Evolutionary conservation across 2,329 filamentous ascomycete species (phyloP), one percentile per base, ranked within the genome.

Genomic region (Xylaria sp.): DNA sequence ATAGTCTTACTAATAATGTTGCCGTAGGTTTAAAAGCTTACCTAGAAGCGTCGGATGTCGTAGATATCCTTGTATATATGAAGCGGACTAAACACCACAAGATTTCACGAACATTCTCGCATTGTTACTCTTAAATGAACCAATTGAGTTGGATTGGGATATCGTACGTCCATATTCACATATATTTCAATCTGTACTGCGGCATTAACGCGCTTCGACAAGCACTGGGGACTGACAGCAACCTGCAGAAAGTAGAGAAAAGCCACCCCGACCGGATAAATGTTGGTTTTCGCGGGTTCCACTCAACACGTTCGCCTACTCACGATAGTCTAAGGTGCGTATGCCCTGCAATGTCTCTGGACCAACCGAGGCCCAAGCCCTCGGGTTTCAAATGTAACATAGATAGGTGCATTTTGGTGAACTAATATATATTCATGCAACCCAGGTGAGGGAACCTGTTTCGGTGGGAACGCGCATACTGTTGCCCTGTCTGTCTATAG

Each of bases 381-480:
- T 42, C 44, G 53, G 53, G 33, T 51, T 33, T 17, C 5, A 26
- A 31, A 57, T 57, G 38, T 48, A 56, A 63, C 40, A 28, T 57
- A 7, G 10, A 36, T 48, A 48, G 17, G 31, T 48, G 23, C 38
- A 15, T 51, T 28, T 6, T 20, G 17, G 15, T 23, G 20, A 36
- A 23, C 10, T 28, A 33, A 6, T 10, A 4, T 6, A 20, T 23
- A 31, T 49, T 15, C 0, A 20, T 20, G n/a, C 20, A 53, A 17
- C 20, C 9, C 6, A 23, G 13, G 46, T 26, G n/a, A n/a, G n/a
- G 10, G 38, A 36, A 33, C 20, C 20, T 40, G 36, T 38, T 9
- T 26, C 33, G 4, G 26, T 4, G 53, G 33, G 40, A 57, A 36
- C 17, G 51, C 28, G 51, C 26, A 28, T 54, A 15, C 17, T n/a